These are phyloP conservation scores for Lactuca sativa DNA, from an alignment of 129 eudicot genomes.

Conservation along the genomic window DNA sequence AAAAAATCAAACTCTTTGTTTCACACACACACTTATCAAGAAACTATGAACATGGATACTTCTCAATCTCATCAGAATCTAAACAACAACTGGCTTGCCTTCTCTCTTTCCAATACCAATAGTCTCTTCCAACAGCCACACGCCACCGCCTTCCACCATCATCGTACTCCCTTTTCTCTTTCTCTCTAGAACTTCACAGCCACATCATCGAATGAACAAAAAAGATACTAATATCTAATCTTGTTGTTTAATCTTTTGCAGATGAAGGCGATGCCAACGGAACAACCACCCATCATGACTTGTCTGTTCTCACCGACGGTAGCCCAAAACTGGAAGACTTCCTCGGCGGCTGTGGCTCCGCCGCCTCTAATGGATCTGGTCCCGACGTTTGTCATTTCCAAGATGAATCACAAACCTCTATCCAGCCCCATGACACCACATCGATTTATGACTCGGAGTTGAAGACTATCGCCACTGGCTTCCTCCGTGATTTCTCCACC, in stretches of 20 bases:
- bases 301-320: slow-evolving; percentile 30
- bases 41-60: slow-evolving; percentile 49
- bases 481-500: slow-evolving; percentile 42
- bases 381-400: slow-evolving; percentile 29
- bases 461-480: slow-evolving; percentile 46
- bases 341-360: slow-evolving; percentile 44
- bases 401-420: slow-evolving; percentile 14
- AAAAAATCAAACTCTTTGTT: slow-evolving; percentile 27
- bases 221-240: background rate
- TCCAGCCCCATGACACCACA: slow-evolving; percentile 3
- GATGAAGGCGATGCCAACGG: slow-evolving; percentile 20
- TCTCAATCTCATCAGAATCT: slow-evolving; percentile 37
- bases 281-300: slow-evolving; percentile 18
- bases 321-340: slow-evolving; percentile 83
- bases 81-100: slow-evolving; percentile 62
- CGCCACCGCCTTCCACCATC: slow-evolving; percentile 33
- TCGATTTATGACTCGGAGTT: slow-evolving; percentile 44
- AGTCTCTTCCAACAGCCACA: slow-evolving; percentile 25
- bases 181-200: background rate
- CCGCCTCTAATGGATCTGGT: slow-evolving; percentile 28
- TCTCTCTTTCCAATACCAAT: slow-evolving; percentile 60
- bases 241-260: slow-evolving; percentile 16
- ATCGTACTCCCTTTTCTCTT: slow-evolving; percentile 17
- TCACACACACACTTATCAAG: slow-evolving; percentile 26
- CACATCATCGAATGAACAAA: background rate